Conservation (phyloP, 169 alveolate species). For the Eimeria falciformis region DNA sequence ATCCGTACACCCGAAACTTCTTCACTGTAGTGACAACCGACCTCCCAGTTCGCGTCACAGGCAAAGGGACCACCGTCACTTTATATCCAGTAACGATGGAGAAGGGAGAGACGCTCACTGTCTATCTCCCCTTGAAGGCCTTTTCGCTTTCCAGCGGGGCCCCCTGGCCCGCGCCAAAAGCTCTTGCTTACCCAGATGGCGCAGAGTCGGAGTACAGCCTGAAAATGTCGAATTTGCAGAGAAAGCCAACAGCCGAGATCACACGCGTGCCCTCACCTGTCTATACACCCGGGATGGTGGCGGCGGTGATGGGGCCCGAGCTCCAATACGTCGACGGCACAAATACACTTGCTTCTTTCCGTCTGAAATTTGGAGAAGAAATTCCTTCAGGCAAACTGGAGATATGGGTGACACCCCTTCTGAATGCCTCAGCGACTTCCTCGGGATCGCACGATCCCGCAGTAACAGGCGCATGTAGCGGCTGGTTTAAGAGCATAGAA, state of each 20-base stretch:
- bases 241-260: not conserved
- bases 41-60: not conserved
- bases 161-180: slow-evolving; percentile 9
- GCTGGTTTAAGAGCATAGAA: not conserved
- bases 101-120: not conserved
- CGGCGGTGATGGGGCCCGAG: not conserved
- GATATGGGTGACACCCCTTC: not conserved
- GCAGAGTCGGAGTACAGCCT: not conserved
- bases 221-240: not conserved
- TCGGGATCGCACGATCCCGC: not conserved
- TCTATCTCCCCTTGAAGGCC: not conserved
- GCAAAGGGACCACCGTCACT: not conserved
- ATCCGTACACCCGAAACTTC: not conserved
- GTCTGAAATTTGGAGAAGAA: not conserved
- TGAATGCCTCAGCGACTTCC: not conserved
- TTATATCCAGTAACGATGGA: not conserved
- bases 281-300: slow-evolving; percentile 3
- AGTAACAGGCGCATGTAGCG: not conserved
- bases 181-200: not conserved
- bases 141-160: not conserved
- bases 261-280: not conserved
- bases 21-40: not conserved
- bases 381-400: not conserved
- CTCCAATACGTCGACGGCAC: not conserved
- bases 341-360: not conserved